Conservation (phyloP, 306 rosid genomes). For the apple (Malus domestica) region DNA sequence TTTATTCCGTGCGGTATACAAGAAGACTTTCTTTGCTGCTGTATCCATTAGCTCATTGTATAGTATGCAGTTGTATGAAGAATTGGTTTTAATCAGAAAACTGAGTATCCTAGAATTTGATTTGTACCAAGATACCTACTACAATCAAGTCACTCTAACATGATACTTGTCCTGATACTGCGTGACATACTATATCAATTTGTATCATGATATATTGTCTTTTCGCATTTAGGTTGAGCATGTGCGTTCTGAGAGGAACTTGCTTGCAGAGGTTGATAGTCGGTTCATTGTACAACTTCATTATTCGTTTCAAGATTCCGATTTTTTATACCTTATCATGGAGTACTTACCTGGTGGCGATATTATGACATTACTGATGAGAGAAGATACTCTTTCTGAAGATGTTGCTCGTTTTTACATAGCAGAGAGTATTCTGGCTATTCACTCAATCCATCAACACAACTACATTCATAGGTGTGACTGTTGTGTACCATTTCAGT, state of each 20-base stretch:
- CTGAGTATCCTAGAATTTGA: not conserved
- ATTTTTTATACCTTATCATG: conserved; percentile 94
- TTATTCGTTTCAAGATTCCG: conserved; percentile 96
- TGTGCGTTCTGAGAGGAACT: conserved; percentile 98
- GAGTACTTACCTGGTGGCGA: conserved; percentile 99
- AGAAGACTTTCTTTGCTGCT: not conserved
- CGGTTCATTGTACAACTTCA: conserved; percentile 93
- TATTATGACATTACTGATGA: conserved; percentile 96
- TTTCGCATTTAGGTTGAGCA: conserved; percentile 70
- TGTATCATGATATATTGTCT: not conserved
- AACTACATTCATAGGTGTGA: conserved; percentile 87
- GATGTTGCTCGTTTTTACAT: conserved; percentile 90
- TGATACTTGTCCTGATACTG: not conserved
- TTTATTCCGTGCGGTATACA: not conserved
- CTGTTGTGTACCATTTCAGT: not conserved
- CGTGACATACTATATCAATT: not conserved
- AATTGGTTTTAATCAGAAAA: not conserved
- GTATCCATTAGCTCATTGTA: not conserved
- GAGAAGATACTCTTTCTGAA: conserved; percentile 93
- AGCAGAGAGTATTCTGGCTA: conserved; percentile 96
- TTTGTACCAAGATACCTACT: not conserved
- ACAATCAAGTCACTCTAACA: not conserved
- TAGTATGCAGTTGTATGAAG: not conserved
- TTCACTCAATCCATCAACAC: conserved; percentile 93
- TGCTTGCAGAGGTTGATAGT: conserved; percentile 99